These are phyloP conservation scores for Lenzites betulinus DNA, from an alignment of 768 basidiomycete species.

Conservation along the genomic window DNA sequence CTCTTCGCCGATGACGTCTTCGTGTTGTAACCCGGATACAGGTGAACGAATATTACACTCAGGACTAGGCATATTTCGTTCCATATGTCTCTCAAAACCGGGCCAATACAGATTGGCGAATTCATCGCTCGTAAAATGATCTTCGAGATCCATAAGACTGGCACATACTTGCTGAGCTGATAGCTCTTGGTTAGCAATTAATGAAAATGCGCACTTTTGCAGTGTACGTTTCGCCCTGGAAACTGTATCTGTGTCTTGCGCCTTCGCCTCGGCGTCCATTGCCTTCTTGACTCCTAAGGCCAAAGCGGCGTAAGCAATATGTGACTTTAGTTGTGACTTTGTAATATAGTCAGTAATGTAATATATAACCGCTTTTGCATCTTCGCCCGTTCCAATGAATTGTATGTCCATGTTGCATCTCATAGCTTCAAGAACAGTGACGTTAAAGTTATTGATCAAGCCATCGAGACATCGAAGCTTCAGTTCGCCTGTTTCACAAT, in stretches of 20 bases:
- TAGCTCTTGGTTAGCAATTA: slow-evolving; percentile 43
- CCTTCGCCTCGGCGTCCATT: neutral
- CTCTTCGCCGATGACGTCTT: neutral
- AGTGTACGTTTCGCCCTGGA: slow-evolving; percentile 36
- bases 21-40: too few relatives aligned
- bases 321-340: slow-evolving; percentile 43
- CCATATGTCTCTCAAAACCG: slow-evolving; percentile 31
- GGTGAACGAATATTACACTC: too few relatives aligned
- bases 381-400: slow-evolving; percentile 42
- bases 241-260: neutral
- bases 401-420: too few relatives aligned
- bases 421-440: slow-evolving; percentile 37
- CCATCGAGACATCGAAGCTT: slow-evolving; percentile 38
- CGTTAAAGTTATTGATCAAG: slow-evolving; percentile 46
- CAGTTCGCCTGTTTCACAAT: slow-evolving; percentile 32
- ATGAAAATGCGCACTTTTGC: slow-evolving; percentile 39
- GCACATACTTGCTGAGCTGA: slow-evolving; percentile 40
- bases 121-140: slow-evolving; percentile 42
- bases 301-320: slow-evolving; percentile 43
- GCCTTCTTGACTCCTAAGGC: slow-evolving; percentile 21
- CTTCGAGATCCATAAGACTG: slow-evolving; percentile 37
- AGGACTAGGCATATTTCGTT: neutral
- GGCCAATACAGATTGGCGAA: slow-evolving; percentile 41
- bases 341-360: slow-evolving; percentile 56
- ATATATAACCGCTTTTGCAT: slow-evolving; percentile 45